Conservation (phyloP, 2,329 filamentous ascomycete genomes). For the Trichoderma aggressivum region DNA sequence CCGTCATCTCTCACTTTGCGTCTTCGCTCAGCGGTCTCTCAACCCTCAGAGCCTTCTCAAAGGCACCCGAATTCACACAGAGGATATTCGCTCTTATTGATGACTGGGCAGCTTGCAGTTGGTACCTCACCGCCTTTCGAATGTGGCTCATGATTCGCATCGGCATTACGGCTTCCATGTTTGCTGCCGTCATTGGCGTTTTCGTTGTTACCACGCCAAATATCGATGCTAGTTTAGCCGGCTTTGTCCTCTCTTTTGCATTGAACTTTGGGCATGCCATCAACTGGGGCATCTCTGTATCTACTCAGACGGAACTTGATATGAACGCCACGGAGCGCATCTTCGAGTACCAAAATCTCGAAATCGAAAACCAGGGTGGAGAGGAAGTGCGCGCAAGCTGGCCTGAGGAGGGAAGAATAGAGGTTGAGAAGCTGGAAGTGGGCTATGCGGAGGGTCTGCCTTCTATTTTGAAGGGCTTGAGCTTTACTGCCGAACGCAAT, state of each 20-base stretch:
- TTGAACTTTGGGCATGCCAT: conserved; percentile 2
- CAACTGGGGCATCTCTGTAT: conserved; percentile 10
- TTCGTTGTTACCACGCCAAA: background rate
- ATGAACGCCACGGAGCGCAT: conserved; percentile 11
- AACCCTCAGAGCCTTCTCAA: conserved; percentile 2
- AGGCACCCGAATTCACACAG: background rate
- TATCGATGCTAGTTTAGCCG: conserved; percentile 3
- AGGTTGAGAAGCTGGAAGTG: conserved; percentile 2
- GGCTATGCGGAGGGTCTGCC: conserved; percentile 8
- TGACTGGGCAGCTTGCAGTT: conserved; percentile 10
- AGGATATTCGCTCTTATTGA: conserved; percentile 7
- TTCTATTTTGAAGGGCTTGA: conserved; percentile 11
- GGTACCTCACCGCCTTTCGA: background rate
- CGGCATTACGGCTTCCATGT: conserved; percentile 9
- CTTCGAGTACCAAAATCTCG: conserved; percentile 1
- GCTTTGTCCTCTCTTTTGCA: conserved; percentile 9
- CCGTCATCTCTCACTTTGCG: conserved; percentile 6
- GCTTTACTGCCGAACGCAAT: conserved; percentile 7
- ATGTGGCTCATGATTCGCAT: conserved; percentile 16
- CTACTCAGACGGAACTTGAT: conserved; percentile 8
- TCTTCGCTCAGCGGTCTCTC: conserved; percentile 5
- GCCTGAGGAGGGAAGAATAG: conserved; percentile 3
- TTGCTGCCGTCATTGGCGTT: background rate
- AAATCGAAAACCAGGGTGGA: background rate
- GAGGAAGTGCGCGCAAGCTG: conserved; percentile 10